Percentiles rank a stretch among this genome's conserved stretches.
Evolutionary conservation across 768 basidiomycete genomes (phyloP).

Genomic region (Leccinum disarticulatum): DNA sequence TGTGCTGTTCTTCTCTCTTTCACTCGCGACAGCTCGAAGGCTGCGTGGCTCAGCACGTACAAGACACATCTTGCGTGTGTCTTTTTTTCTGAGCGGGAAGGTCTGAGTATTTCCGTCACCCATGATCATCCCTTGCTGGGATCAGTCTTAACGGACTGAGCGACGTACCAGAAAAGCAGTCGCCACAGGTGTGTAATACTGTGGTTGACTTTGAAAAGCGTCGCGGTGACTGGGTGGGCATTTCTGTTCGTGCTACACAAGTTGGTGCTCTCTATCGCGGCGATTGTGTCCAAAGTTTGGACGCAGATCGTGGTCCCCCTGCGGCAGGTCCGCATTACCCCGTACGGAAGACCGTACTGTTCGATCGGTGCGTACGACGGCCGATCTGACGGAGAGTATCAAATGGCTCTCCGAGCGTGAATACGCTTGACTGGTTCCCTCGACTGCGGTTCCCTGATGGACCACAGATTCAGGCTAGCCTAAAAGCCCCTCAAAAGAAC

Average conservation of each 20-base stretch:
- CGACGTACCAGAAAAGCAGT: slow-evolving; percentile 32
- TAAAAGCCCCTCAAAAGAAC: background rate
- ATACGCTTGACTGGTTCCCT: background rate
- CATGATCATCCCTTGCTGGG: slow-evolving; percentile 31
- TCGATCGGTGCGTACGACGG: no score
- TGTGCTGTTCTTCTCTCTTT: background rate
- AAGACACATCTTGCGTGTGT: slow-evolving; percentile 10
- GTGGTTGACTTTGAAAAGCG: slow-evolving; percentile 26
- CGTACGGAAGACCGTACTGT: background rate
- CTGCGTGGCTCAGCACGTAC: slow-evolving; percentile 31
- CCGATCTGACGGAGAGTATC: no score
- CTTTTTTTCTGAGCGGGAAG: slow-evolving; percentile 34
- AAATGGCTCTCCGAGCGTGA: background rate
- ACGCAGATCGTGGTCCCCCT: slow-evolving; percentile 5
- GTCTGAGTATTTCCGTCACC: slow-evolving; percentile 33
- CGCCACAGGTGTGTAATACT: slow-evolving; percentile 4
- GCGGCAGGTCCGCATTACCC: background rate
- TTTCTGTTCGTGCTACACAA: background rate
- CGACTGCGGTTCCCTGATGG: background rate
- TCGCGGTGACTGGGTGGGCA: slow-evolving; percentile 28
- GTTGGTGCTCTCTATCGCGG: slow-evolving; percentile 23
- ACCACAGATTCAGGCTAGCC: background rate
- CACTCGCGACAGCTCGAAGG: slow-evolving; percentile 28
- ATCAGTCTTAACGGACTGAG: slow-evolving; percentile 25
- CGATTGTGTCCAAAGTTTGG: slow-evolving; percentile 11